phyloP scores from a whole-genome alignment of 179 eudicot genomes.

The Beta macrorhiza region DNA sequence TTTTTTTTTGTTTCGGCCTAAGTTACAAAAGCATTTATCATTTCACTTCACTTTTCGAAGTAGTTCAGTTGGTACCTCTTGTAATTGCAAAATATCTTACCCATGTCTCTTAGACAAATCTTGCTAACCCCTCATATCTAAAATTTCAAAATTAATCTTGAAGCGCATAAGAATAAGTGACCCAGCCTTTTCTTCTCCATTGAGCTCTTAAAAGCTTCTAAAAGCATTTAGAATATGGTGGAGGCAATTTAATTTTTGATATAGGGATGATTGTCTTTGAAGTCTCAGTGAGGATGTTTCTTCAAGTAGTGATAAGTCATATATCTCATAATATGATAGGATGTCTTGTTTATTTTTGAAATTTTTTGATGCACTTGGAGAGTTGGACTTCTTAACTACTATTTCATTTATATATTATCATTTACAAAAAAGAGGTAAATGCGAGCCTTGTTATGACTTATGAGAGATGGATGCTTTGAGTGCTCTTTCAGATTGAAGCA shows the following conservation, averaged over 20 bases:
- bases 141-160: background rate
- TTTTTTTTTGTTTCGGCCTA: background rate
- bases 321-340: background rate
- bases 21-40: background rate
- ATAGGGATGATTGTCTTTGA: background rate
- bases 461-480: background rate
- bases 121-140: background rate
- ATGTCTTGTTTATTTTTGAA: background rate
- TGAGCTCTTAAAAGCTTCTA: no score
- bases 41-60: background rate
- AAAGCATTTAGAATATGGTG: no score
- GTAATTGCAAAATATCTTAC: background rate
- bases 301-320: background rate
- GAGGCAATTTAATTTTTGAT: background rate
- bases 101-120: background rate
- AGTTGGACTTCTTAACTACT: background rate
- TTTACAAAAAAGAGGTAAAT: background rate
- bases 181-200: background rate
- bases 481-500: no score
- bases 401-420: background rate
- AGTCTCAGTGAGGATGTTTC: background rate
- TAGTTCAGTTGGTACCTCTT: background rate
- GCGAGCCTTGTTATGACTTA: background rate
- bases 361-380: background rate
- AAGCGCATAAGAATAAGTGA: background rate